Evolutionary conservation across 495 filamentous ascomycete genomes (phyloP), one percentile per base, ranked within the genome.

Genomic region (Penicillium bialowiezense): DNA sequence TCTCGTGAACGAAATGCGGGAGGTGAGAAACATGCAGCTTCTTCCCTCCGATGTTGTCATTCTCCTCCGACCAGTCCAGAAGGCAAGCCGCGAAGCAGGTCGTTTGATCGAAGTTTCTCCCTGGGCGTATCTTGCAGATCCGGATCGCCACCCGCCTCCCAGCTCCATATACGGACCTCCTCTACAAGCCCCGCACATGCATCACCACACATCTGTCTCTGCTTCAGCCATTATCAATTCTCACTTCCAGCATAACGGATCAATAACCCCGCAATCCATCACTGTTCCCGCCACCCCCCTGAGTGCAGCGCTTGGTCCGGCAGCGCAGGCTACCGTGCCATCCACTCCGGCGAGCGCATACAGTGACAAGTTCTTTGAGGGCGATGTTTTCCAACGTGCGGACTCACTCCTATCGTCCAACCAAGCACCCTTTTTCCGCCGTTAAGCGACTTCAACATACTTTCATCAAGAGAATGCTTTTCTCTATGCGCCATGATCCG

Each of bases 271-370:
- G 44, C 77, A 62, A 33, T 73, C 71, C 1, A 43, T 70, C 9
- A 58, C 71, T 34, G 59, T 85, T 8, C 83, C 81, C 26, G 75
- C 84, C 4, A 87, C 84, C 4, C 90, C 90, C 6, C 75, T 92
- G 48, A 91, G 87, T 56, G 90, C 90, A 13, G 90, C 90, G 12
- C 78, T 96, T 3, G 90, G 90, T 4, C 88, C 90, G 7, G 91
- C 91, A 31, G 89, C 89, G 13, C 89, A 93, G 63, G 90, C 91
- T 2, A 96, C 91, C 1, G 84, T 96, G 15, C 89, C 90, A 5
- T 86, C 84, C 7, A 90, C 86, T 0, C 87, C 88, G 19, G 83
- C 82, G 44, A 88, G 80, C 64, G 82, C 77, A 3, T 87, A 86
- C 59, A 69, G 75, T 36, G 78, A 82, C 50, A 74, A 75, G 21